Conservation (phyloP, 129 eudicot species). For the Pulicaria dysenterica region DNA sequence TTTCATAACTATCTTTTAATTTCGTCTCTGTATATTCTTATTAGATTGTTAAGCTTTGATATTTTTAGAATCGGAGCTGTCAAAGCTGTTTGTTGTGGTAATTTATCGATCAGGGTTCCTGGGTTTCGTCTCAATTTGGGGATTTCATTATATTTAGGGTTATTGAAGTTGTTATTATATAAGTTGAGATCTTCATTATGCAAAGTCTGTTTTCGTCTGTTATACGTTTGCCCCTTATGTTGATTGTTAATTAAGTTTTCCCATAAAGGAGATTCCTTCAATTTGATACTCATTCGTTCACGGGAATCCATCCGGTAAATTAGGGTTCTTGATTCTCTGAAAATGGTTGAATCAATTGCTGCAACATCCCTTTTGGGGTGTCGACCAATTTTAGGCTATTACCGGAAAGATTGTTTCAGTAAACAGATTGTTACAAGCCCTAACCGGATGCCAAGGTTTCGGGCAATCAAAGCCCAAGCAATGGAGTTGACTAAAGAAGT, state of each 20-base stretch:
- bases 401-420: constrained; percentile 34
- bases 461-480: constrained; percentile 62
- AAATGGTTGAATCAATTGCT: constrained; percentile 78
- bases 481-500: constrained; percentile 82
- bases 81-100: neutral
- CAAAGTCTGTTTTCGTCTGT: constrained; percentile 19
- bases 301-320: constrained; percentile 11
- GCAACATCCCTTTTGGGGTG: constrained; percentile 65
- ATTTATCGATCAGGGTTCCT: constrained; percentile 23
- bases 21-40: constrained; percentile 14
- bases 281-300: constrained; percentile 17
- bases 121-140: constrained; percentile 30
- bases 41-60: neutral
- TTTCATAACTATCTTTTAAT: neutral
- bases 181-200: constrained; percentile 45
- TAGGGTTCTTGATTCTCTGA: constrained; percentile 29
- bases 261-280: constrained; percentile 29
- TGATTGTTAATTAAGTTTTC: constrained; percentile 24
- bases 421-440: constrained; percentile 34
- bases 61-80: neutral
- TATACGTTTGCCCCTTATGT: constrained; percentile 24
- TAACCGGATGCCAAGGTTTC: constrained; percentile 30
- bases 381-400: constrained; percentile 43
- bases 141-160: neutral
- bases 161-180: constrained; percentile 37